phyloP scores from a whole-genome alignment of 2,329 filamentous ascomycete genomes.

The Periconia macrospinosa region DNA sequence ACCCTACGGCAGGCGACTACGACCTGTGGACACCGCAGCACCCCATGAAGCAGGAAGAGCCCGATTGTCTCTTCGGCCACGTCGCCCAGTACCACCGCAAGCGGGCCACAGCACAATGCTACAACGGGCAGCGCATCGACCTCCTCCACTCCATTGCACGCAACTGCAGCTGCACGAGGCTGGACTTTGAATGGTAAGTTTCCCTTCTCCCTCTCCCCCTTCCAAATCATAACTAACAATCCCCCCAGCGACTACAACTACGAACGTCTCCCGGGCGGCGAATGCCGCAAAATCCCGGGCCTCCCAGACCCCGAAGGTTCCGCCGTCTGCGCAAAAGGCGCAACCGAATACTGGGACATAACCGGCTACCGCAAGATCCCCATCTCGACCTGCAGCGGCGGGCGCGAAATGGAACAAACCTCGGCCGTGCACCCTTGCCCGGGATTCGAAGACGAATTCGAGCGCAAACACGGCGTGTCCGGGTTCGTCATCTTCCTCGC shows the following conservation, averaged over 20 bases:
- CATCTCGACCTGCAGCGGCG: conserved; percentile 81
- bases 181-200: conserved; percentile 88
- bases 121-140: conserved; percentile 71
- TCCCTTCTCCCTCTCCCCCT: not conserved
- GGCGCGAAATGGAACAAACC: conserved; percentile 72
- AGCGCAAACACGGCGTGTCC: conserved; percentile 69
- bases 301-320: conserved; percentile 59
- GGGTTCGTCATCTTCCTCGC: conserved; percentile 83
- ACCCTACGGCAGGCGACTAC: conserved; percentile 70
- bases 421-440: conserved; percentile 67
- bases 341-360: conserved; percentile 79
- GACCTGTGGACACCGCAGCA: conserved; percentile 86
- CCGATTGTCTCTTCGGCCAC: conserved; percentile 91
- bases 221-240: conserved; percentile 14
- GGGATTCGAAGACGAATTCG: conserved; percentile 79
- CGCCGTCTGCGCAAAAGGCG: conserved; percentile 65
- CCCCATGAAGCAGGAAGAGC: conserved; percentile 71
- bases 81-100: conserved; percentile 88
- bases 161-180: conserved; percentile 81
- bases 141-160: conserved; percentile 66
- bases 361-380: conserved; percentile 90
- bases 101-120: conserved; percentile 76
- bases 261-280: conserved; percentile 74
- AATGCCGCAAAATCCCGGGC: conserved; percentile 76
- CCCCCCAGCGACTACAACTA: conserved; percentile 83